A percentile compares a stretch with the other conserved stretches of the same genome.
These are phyloP conservation scores for Neolentinus lepideus DNA, from an alignment of 1,284 basidiomycete species.

Conservation along the genomic window DNA sequence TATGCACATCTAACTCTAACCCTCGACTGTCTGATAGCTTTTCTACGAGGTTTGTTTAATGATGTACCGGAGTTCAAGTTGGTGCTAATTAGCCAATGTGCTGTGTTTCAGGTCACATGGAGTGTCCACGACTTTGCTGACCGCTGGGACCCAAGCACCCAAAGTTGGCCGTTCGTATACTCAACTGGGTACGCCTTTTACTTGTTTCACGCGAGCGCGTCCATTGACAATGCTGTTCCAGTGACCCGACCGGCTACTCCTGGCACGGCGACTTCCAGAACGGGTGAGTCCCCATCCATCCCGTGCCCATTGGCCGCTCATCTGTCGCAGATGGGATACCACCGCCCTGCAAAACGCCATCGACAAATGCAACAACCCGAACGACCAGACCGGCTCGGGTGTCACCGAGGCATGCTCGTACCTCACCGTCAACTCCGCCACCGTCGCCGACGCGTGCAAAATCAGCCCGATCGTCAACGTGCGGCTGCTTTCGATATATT, in stretches of 20 bases:
- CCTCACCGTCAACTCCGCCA: conserved; percentile 22
- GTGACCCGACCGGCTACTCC: conserved; percentile 38
- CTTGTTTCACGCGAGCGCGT: neutral
- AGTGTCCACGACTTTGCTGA: conserved; percentile 27
- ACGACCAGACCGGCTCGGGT: conserved; percentile 25
- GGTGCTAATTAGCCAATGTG: conserved; percentile 1
- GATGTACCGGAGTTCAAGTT: neutral
- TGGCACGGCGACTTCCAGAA: conserved; percentile 46
- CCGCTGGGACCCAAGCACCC: conserved; percentile 25
- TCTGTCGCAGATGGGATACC: neutral
- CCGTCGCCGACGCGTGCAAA: conserved; percentile 24
- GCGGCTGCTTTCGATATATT: conserved; percentile 8
- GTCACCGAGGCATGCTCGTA: conserved; percentile 35
- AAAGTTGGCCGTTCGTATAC: conserved; percentile 37
- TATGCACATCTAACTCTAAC: neutral
- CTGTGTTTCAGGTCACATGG: conserved; percentile 30
- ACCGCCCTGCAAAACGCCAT: conserved; percentile 39
- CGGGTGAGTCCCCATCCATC: conserved; percentile 20
- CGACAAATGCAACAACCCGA: conserved; percentile 36
- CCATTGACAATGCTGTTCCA: conserved; percentile 8
- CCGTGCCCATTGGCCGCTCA: neutral
- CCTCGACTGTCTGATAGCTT: conserved; percentile 12
- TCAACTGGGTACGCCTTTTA: conserved; percentile 24
- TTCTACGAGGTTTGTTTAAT: conserved; percentile 33
- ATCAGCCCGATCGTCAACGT: conserved; percentile 23